These are phyloP conservation scores for Rhizopogon vulgaris DNA, from an alignment of 768 basidiomycete species.

Conservation along the genomic window DNA sequence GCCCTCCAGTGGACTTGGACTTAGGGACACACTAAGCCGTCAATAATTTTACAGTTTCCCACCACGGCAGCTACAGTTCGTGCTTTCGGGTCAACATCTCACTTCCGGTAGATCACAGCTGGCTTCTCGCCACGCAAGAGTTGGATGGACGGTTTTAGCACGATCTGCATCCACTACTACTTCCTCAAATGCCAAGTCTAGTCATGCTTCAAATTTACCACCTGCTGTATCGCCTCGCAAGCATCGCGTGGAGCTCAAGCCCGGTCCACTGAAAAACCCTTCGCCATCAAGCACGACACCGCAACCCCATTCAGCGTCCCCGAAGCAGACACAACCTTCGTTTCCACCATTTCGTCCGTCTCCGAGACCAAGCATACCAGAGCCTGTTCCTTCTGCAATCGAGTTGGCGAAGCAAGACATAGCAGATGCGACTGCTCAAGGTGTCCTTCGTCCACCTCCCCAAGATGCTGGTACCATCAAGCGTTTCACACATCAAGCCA, in stretches of 20 bases:
- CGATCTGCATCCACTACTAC: slow-evolving; percentile 19
- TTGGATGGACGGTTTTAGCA: not conserved
- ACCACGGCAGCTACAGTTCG: not conserved
- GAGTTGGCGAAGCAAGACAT: slow-evolving; percentile 58
- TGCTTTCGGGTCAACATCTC: slow-evolving; percentile 1
- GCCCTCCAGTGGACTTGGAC: not conserved
- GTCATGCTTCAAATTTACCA: slow-evolving; percentile 17
- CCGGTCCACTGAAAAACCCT: slow-evolving; percentile 50
- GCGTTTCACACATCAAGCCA: slow-evolving; percentile 41
- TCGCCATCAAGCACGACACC: slow-evolving; percentile 17
- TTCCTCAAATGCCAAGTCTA: slow-evolving; percentile 8
- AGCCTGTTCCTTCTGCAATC: slow-evolving; percentile 26
- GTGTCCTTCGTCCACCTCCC: slow-evolving; percentile 63
- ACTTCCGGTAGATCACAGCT: slow-evolving; percentile 4
- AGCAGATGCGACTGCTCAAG: slow-evolving; percentile 57
- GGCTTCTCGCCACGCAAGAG: not conserved
- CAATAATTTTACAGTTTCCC: not conserved
- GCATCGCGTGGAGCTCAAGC: slow-evolving; percentile 54
- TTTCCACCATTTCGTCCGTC: slow-evolving; percentile 18
- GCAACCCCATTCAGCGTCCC: slow-evolving; percentile 17
- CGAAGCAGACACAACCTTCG: slow-evolving; percentile 20
- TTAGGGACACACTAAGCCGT: not conserved
- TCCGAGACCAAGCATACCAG: slow-evolving; percentile 10
- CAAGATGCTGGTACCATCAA: slow-evolving; percentile 51
- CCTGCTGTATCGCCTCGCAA: slow-evolving; percentile 23